phyloP scores from a whole-genome alignment of 768 basidiomycete species.

The Panus rudis region DNA sequence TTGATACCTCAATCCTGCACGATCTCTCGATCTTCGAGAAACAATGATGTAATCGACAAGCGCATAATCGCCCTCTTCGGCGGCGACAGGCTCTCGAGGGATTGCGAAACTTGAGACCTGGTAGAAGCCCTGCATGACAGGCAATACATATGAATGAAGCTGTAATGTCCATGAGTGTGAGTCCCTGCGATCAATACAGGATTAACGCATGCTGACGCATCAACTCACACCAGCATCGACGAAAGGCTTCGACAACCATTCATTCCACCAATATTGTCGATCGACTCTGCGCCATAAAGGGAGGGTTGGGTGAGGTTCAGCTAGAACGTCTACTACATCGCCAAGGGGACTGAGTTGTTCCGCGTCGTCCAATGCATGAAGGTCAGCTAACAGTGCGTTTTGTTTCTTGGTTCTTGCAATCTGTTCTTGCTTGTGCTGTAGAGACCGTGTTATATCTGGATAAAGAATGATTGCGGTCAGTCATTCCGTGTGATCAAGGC shows the following conservation, averaged over 20 bases:
- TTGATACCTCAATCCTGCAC: conserved; percentile 92
- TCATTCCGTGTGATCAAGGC: neutral
- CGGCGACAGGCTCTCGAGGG: conserved; percentile 37
- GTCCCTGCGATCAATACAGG: neutral
- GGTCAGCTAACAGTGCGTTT: conserved; percentile 51
- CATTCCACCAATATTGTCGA: conserved; percentile 95
- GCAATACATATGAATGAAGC: conserved; percentile 81
- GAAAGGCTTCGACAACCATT: conserved; percentile 77
- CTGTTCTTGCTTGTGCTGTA: conserved; percentile 74
- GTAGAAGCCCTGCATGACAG: conserved; percentile 91
- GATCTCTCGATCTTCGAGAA: conserved; percentile 79
- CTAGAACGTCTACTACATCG: conserved; percentile 42
- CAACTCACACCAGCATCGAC: conserved; percentile 74
- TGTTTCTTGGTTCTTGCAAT: conserved; percentile 49
- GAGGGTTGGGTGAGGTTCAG: conserved; percentile 69
- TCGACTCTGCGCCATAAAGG: conserved; percentile 92
- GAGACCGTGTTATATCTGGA: conserved; percentile 73
- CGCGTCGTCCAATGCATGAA: conserved; percentile 40
- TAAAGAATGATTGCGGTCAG: neutral
- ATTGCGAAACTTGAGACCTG: conserved; percentile 67
- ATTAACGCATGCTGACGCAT: neutral
- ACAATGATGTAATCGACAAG: conserved; percentile 74
- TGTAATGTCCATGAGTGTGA: conserved; percentile 20
- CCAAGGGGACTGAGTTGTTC: conserved; percentile 21
- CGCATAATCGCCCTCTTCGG: conserved; percentile 30